phyloP scores from a whole-genome alignment of 257 asterid species.

The Solanum virginianum region DNA sequence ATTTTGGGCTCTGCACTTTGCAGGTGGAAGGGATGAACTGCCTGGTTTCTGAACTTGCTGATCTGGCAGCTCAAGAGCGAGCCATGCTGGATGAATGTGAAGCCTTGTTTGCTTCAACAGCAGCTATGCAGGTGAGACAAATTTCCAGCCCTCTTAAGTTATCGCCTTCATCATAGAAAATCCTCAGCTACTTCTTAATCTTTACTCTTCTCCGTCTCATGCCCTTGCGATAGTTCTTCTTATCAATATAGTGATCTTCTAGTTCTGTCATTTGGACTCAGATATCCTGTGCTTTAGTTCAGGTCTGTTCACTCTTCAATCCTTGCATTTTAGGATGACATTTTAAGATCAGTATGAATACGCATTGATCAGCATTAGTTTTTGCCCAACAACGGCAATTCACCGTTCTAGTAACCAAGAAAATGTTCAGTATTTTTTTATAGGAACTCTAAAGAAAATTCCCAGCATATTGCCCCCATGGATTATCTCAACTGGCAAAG shows the following conservation, averaged over 20 bases:
- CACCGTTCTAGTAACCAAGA: background rate
- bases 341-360: background rate
- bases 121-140: slow-evolving; percentile 58
- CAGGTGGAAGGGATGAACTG: slow-evolving; percentile 67
- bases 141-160: background rate
- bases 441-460: background rate
- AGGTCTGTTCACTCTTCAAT: background rate
- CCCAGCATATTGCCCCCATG: background rate
- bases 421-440: background rate
- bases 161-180: background rate
- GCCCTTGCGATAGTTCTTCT: background rate
- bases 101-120: slow-evolving; percentile 42
- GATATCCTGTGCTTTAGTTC: background rate
- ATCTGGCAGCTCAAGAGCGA: slow-evolving; percentile 65
- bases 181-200: background rate
- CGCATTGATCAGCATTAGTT: background rate
- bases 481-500: background rate
- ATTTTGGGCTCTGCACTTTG: background rate
- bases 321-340: background rate
- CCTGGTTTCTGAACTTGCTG: slow-evolving; percentile 73
- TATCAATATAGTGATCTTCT: background rate
- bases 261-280: background rate
- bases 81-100: slow-evolving; percentile 73
- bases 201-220: background rate
- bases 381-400: background rate